Percentiles rank a stretch among this genome's conserved stretches.
These are phyloP conservation scores for Dalbergia oliveri DNA, from an alignment of 306 rosid species.

Conservation along the genomic window DNA sequence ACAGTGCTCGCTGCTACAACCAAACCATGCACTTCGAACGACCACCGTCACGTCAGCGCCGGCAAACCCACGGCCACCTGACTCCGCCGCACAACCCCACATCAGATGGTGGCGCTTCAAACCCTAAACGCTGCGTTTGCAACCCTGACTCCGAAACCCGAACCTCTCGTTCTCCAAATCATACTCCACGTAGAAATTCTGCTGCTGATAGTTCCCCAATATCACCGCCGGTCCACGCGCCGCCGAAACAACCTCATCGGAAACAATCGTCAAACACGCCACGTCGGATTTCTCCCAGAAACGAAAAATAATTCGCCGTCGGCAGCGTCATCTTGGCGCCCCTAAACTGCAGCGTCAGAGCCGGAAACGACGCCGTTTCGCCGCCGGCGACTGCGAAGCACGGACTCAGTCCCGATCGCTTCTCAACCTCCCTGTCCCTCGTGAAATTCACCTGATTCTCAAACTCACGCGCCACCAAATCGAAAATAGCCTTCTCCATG, in stretches of 20 bases:
- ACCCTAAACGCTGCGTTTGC: slow-evolving; percentile 36
- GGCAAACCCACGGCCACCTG: neutral
- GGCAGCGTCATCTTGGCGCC: slow-evolving; percentile 77
- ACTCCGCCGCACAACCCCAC: neutral
- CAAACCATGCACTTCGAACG: neutral
- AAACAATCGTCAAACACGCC: slow-evolving; percentile 68
- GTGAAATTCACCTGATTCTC: slow-evolving; percentile 62
- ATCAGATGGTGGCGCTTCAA: neutral
- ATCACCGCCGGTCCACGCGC: slow-evolving; percentile 69
- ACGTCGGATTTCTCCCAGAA: slow-evolving; percentile 52
- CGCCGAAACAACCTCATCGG: slow-evolving; percentile 42
- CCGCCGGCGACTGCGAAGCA: slow-evolving; percentile 54
- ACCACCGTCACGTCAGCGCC: neutral
- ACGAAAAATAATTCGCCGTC: slow-evolving; percentile 57
- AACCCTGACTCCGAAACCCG: slow-evolving; percentile 65
- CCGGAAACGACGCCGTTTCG: slow-evolving; percentile 55
- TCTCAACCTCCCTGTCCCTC: slow-evolving; percentile 62
- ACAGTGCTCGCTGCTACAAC: neutral
- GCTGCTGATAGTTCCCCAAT: slow-evolving; percentile 77
- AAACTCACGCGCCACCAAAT: slow-evolving; percentile 61
- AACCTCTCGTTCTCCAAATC: slow-evolving; percentile 65
- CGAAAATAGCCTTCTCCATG: slow-evolving; percentile 69
- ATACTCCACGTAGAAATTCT: slow-evolving; percentile 67
- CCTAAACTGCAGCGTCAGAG: slow-evolving; percentile 63
- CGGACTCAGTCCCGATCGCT: slow-evolving; percentile 65